Base-by-base conservation (phyloP, 495 filamentous ascomycete genomes). In the Sphaerosporella brunnea region DNA sequence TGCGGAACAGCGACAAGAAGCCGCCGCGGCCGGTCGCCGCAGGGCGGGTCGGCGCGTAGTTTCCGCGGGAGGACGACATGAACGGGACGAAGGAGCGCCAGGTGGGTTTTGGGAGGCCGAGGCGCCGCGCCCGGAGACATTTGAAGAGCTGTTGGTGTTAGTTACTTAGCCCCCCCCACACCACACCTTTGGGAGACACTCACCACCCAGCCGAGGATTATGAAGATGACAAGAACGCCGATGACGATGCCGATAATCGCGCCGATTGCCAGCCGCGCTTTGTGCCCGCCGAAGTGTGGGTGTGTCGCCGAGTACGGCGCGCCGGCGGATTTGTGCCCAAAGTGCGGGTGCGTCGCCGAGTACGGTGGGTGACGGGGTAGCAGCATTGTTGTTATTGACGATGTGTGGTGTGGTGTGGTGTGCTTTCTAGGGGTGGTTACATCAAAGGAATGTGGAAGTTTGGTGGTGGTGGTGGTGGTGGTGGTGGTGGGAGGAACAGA, bases 31-130 rank as follows among this genome's bases (percentile, higher is more conserved):
- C 37, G 62, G 65, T 68, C 47, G 63, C 65, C 23, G 59, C 23
- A 24, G 67, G 51, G 42, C 71, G 69, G 49, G 61, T 56, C 36
- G 63, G 61, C 18, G 64, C 64, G 20, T 71, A 68, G 7, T 66
- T 66, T 32, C 64, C 64, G 13, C 60, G 58, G 49, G 51, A 48
- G 38, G 53, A 45, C 48, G 55, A 50, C 4, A 52, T 18, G 60
- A 63, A 63, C 43, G 60, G 63, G 43, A 65, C 58, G 61, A 70
- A 74, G 19, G 72, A 69, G 36, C 68, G 67, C 43, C 69, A 60
- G 16, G 60, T 61, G 10, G 70, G 72, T 10, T 68, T 63, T 7
- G 67, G 66, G 35, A 70, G 68, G 46, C 71, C 71, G 19, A 69
- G 64, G n/a, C 64, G 63, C 45, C 66, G 65, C 45, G 71, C 71